Percentiles rank a stretch among this genome's conserved stretches.
These are phyloP conservation scores for Zygoascus biomembranicola DNA, from an alignment of 805 yeast species.

Conservation along the genomic window DNA sequence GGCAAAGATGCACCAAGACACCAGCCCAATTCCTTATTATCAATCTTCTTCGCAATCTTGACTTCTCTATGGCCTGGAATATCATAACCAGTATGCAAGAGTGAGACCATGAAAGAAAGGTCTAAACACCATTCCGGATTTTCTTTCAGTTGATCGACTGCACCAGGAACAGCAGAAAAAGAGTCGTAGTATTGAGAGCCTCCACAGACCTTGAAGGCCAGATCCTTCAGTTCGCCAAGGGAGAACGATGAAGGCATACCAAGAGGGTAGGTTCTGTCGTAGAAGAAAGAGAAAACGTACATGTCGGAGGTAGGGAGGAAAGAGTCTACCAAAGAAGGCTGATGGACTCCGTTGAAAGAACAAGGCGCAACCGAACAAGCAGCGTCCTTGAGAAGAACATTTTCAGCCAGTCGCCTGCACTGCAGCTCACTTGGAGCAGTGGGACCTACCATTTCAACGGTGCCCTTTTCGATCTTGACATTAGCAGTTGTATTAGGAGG, in stretches of 20 bases:
- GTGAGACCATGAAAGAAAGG: constrained; percentile 78
- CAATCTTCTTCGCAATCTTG: constrained; percentile 84
- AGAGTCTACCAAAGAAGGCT: constrained; percentile 77
- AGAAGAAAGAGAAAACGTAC: constrained; percentile 89
- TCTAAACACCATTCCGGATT: constrained; percentile 96
- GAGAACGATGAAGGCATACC: constrained; percentile 93
- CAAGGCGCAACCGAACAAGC: constrained; percentile 74
- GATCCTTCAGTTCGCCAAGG: constrained; percentile 69
- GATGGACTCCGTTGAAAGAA: constrained; percentile 95
- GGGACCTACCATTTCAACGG: constrained; percentile 58
- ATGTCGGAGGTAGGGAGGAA: constrained; percentile 69
- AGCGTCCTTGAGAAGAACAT: constrained; percentile 72
- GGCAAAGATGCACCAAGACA: constrained; percentile 97
- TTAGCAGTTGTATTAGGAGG: constrained; percentile 64
- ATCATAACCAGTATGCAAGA: constrained; percentile 94
- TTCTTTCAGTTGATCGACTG: constrained; percentile 53
- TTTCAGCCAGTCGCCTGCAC: constrained; percentile 80
- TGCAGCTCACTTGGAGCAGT: constrained; percentile 61
- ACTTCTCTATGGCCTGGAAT: constrained; percentile 85
- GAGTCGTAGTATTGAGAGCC: constrained; percentile 74
- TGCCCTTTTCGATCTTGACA: constrained; percentile 41
- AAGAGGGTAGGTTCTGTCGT: constrained; percentile 86
- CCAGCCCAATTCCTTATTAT: constrained; percentile 93
- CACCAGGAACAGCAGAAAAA: constrained; percentile 57
- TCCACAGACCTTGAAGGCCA: constrained; percentile 76